Evolutionary conservation across 345 rosid species (phyloP).

Genomic region (Stellera chamaejasme): DNA sequence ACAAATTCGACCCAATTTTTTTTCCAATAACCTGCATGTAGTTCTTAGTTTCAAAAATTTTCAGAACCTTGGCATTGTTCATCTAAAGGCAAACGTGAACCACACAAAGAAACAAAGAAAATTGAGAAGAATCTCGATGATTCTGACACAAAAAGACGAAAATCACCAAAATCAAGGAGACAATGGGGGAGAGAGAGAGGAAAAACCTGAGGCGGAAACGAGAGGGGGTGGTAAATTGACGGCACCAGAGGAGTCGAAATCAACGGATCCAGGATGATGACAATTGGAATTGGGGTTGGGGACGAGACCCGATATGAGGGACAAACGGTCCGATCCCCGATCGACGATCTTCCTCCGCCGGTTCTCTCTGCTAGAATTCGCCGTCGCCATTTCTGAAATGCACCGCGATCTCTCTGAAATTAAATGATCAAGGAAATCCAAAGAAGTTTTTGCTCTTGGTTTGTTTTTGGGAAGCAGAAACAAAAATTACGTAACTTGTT

Average conservation of each 20-base stretch:
- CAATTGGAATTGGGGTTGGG: background rate
- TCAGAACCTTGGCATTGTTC: too few species aligned
- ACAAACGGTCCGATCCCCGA: conserved; percentile 47
- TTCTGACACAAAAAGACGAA: background rate
- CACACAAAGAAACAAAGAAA: too few species aligned
- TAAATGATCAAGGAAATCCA: too few species aligned
- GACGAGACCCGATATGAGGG: conserved; percentile 41
- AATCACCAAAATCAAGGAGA: background rate
- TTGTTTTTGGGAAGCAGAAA: too few species aligned
- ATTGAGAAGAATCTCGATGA: too few species aligned
- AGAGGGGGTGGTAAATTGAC: conserved; percentile 14
- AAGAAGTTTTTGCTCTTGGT: too few species aligned
- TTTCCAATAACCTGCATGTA: too few species aligned
- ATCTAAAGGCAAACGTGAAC: too few species aligned
- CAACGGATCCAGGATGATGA: background rate
- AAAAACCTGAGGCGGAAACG: conserved; percentile 14
- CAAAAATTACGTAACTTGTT: too few species aligned
- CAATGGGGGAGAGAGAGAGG: background rate
- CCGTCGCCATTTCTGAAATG: conserved; percentile 17
- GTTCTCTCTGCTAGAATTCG: conserved; percentile 27
- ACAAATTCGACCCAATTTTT: too few species aligned
- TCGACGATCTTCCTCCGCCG: conserved; percentile 48
- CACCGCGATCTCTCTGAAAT: too few species aligned
- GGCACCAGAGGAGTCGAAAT: background rate
- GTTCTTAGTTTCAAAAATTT: too few species aligned